Percentiles rank a stretch among this genome's conserved stretches.
phyloP scores from a whole-genome alignment of 495 filamentous ascomycete species.

The Hypoxylon intermedium region DNA sequence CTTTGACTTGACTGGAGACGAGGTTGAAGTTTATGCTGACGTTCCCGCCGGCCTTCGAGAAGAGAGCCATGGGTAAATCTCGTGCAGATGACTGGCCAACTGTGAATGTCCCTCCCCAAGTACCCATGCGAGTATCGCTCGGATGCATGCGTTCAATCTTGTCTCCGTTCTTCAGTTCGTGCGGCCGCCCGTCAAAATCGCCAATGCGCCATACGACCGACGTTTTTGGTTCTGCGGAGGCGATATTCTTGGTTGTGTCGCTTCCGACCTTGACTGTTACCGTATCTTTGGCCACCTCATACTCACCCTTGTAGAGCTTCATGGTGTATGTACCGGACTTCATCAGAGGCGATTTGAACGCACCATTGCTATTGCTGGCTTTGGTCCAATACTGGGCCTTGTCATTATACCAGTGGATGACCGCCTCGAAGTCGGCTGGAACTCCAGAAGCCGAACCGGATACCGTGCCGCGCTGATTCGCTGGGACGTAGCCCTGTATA shows the following conservation, averaged over 20 bases:
- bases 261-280: slow-evolving; percentile 59
- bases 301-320: slow-evolving; percentile 67
- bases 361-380: slow-evolving; percentile 53
- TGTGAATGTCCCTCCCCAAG: slow-evolving; percentile 62
- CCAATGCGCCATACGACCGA: slow-evolving; percentile 65
- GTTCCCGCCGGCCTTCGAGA: slow-evolving; percentile 61
- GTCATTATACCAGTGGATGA: slow-evolving; percentile 69
- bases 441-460: slow-evolving; percentile 59
- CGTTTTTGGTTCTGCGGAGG: slow-evolving; percentile 52
- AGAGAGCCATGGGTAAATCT: slow-evolving; percentile 67
- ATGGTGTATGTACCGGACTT: slow-evolving; percentile 71
- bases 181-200: slow-evolving; percentile 63
- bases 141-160: slow-evolving; percentile 69
- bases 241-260: slow-evolving; percentile 55
- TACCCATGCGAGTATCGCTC: slow-evolving; percentile 61
- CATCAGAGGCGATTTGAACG: slow-evolving; percentile 68
- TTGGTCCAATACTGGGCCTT: slow-evolving; percentile 69
- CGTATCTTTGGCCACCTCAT: slow-evolving; percentile 52
- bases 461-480: slow-evolving; percentile 59
- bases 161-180: slow-evolving; percentile 64
- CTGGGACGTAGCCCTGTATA: slow-evolving; percentile 61
- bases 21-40: slow-evolving; percentile 62
- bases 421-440: slow-evolving; percentile 57
- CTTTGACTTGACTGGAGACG: too few relatives aligned
- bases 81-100: slow-evolving; percentile 55